Evolutionary conservation across 2,329 filamentous ascomycete genomes (phyloP), one percentile per base, ranked within the genome.

Genomic region (Fusarium buharicum): DNA sequence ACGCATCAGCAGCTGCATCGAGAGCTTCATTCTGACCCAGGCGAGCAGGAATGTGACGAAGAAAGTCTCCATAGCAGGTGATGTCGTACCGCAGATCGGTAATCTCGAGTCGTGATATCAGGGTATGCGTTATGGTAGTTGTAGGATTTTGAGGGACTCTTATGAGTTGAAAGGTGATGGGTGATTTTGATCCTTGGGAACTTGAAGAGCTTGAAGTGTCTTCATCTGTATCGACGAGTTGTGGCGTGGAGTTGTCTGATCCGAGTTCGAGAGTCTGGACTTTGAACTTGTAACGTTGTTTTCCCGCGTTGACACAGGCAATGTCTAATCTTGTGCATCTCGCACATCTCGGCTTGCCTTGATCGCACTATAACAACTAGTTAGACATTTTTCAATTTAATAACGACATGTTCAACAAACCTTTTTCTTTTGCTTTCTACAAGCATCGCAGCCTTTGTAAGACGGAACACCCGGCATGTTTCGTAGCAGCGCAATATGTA

Each of bases 341-440:
- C 2, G 78, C 73, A 48, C 81, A 83, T 4, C 74, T 56, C 0
- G 80, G 79, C 41, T 73, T 73, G 38, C 65, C 73, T 61, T 81
- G 75, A 52, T 84, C 80, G 52, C 81, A 84, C 81, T 83, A 48
- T 36, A 27, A 22, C 11, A 5, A 12, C 22, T 14, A 12, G 16
- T 45, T 28, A 38, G 53, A 7, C 13, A 17, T 17, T 11, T 17
- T 30, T 24, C 11, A 27, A 7, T n/a, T 34, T 11, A 4, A 14
- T 18, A n/a, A 14, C n/a, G 30, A n/a, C 13, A 31, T n/a, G 13
- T 14, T 3, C 22, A 2, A 51, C 68, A 13, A 69, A 81, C 82
- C 78, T 83, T 84, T 70, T 84, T 84, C 76, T 83, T 84, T 60
- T 82, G 79, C 60, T 77, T 80, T 30, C 81, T 77, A 63, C 81